These are phyloP conservation scores for Maudiozyma bulderi DNA, from an alignment of 805 yeast species.

Conservation along the genomic window DNA sequence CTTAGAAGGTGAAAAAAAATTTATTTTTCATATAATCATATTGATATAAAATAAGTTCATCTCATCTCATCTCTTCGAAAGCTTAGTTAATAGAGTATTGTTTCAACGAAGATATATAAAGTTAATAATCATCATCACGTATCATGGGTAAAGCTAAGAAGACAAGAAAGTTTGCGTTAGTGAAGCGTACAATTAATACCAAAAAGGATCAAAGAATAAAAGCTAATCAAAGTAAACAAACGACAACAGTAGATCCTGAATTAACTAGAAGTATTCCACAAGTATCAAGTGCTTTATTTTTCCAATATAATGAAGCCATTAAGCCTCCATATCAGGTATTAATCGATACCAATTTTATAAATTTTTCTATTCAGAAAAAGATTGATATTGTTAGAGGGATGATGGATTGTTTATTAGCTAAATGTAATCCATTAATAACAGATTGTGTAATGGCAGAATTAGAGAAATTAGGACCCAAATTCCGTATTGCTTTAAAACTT, in stretches of 20 bases:
- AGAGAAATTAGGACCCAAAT: slow-evolving; percentile 91
- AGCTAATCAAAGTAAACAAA: slow-evolving; percentile 32
- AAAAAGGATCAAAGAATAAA: slow-evolving; percentile 58
- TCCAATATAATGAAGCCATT: slow-evolving; percentile 87
- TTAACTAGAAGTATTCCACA: slow-evolving; percentile 72
- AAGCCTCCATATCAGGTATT: slow-evolving; percentile 97
- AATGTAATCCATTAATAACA: slow-evolving; percentile 89
- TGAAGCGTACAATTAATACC: slow-evolving; percentile 65
- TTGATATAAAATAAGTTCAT: neutral
- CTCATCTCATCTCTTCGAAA: neutral
- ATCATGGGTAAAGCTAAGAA: slow-evolving; percentile 93
- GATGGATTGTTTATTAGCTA: slow-evolving; percentile 93
- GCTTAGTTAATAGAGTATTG: no score
- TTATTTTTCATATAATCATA: neutral
- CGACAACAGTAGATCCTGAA: slow-evolving; percentile 60
- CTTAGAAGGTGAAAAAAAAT: neutral
- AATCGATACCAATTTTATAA: slow-evolving; percentile 93
- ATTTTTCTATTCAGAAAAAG: slow-evolving; percentile 92
- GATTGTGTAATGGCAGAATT: slow-evolving; percentile 98
- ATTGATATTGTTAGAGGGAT: slow-evolving; percentile 90
- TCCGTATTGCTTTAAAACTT: slow-evolving; percentile 81
- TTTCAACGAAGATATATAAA: no score
- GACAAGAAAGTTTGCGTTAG: slow-evolving; percentile 92
- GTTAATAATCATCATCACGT: no score
- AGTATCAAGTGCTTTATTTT: slow-evolving; percentile 89